Evolutionary conservation across 371 early-diverging fungal species (phyloP), one percentile per base, ranked within the genome.

Genomic region (Rhizopus sp.): DNA sequence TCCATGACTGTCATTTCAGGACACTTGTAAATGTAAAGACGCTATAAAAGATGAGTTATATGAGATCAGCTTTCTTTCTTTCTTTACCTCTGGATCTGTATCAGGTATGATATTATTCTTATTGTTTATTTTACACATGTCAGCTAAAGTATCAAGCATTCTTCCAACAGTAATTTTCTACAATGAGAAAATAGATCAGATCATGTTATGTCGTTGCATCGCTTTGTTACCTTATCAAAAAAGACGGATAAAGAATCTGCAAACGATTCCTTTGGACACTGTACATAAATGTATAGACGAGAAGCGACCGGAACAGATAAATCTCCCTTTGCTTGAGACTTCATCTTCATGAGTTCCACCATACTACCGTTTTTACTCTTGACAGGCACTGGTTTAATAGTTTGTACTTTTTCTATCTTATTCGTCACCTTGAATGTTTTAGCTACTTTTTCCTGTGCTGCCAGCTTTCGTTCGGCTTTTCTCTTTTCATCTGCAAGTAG

Each of bases 281-380:
- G 61, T 30, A 68, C 62, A 37, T 65, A 59, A 3, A 74, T 35
- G n/a, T 74, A 70, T 0, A 74, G 50, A 8, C 74, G 61, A 4
- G 64, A 66, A 5, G 51, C 7, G 6, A 51, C 37, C 0, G 74
- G 71, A 1, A 74, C 52, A 15, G 64, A 63, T 5, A 57, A n/a
- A 17, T 15, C 29, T 2, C 74, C 74, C 42, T 74, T 74, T 15
- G 74, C 74, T 33, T 68, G 65, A 10, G 66, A 57, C 51, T 68
- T 74, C 9, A 70, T 64, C 37, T 70, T 74, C 74, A 74, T 74
- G 33, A 70, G 17, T 46, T 74, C 74, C 12, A 74, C 62, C 35
- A 63, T 66, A 3, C 62, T 40, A 1, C 61, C 63, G 12, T 53
- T 55, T n/a, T 60, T 60, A 29, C 51, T 61, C 34, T 59, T 55